Evolutionary conservation across 495 filamentous ascomycete species (phyloP).

Genomic region (Trichoderma parareesei): DNA sequence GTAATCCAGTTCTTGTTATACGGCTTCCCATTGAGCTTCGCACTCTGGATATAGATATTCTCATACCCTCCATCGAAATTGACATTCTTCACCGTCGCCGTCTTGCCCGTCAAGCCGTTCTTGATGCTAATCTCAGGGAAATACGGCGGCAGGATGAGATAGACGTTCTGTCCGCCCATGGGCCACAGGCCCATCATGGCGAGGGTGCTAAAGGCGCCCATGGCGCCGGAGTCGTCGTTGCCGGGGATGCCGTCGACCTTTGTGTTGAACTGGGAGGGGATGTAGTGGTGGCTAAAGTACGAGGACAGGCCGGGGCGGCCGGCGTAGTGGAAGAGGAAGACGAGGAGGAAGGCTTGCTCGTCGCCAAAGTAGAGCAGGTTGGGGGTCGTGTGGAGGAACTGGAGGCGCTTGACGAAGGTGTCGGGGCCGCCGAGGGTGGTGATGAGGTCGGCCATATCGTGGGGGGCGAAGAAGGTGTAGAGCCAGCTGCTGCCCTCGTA

Average conservation of each 20-base stretch:
- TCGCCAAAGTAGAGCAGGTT: conserved; percentile 58
- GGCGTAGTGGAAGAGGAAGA: conserved; percentile 59
- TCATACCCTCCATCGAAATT: conserved; percentile 56
- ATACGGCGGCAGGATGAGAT: conserved; percentile 55
- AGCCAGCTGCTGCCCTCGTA: conserved; percentile 7
- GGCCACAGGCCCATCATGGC: conserved; percentile 62
- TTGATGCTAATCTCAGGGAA: conserved; percentile 53
- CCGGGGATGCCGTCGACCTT: conserved; percentile 51
- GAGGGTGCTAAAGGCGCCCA: conserved; percentile 57
- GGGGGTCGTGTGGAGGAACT: conserved; percentile 49
- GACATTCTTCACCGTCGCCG: conserved; percentile 49
- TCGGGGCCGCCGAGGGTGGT: conserved; percentile 46
- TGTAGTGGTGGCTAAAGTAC: conserved; percentile 52
- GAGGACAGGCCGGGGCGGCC: conserved; percentile 55
- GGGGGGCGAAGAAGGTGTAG: conserved; percentile 39
- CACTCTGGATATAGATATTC: conserved; percentile 58
- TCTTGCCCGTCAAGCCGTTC: conserved; percentile 51
- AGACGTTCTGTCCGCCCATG: conserved; percentile 58
- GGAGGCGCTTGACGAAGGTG: conserved; percentile 47
- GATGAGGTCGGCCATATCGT: conserved; percentile 53
- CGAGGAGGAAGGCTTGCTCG: conserved; percentile 56
- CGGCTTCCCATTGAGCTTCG: conserved; percentile 49
- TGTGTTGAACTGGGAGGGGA: conserved; percentile 53
- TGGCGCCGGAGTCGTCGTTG: conserved; percentile 61
- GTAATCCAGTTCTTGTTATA: conserved; percentile 60